These are phyloP conservation scores for Lentinula guzmanii DNA, from an alignment of 768 basidiomycete genomes.

Conservation along the genomic window DNA sequence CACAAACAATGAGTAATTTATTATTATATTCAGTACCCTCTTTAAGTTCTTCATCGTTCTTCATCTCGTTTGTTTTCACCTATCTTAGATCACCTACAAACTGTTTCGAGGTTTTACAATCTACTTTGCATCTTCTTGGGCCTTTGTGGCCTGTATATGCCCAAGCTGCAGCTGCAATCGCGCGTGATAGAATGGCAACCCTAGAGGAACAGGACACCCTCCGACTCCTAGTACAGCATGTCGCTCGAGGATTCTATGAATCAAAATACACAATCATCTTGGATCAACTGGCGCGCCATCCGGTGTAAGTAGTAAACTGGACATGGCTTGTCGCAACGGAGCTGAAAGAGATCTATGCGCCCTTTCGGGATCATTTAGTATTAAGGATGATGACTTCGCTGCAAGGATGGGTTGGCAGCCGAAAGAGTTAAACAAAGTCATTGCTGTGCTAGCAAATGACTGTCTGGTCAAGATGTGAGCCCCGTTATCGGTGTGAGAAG, in stretches of 20 bases:
- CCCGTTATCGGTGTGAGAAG: background rate
- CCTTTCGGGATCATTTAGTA: conserved; percentile 41
- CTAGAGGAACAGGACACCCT: conserved; percentile 81
- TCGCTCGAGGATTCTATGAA: conserved; percentile 93
- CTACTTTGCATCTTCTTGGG: background rate
- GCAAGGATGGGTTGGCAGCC: conserved; percentile 83
- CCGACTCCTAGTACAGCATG: conserved; percentile 86
- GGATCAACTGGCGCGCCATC: conserved; percentile 89
- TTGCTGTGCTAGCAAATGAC: conserved; percentile 75
- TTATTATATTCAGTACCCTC: too few relatives aligned
- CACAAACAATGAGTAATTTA: too few relatives aligned
- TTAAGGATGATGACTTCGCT: conserved; percentile 93
- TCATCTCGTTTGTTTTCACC: background rate
- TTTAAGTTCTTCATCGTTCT: background rate
- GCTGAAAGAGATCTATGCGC: conserved; percentile 9
- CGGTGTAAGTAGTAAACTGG: conserved; percentile 72
- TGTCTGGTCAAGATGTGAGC: conserved; percentile 73
- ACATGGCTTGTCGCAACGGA: conserved; percentile 7
- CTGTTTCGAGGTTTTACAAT: background rate
- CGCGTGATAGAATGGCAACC: conserved; percentile 40
- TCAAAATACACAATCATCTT: conserved; percentile 85
- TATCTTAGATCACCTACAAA: background rate
- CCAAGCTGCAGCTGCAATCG: background rate
- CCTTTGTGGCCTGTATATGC: background rate
- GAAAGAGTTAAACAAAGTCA: conserved; percentile 87